Conservation (phyloP, 352 stramenopile genomes). For the Globisporangium cylindrosporum region DNA sequence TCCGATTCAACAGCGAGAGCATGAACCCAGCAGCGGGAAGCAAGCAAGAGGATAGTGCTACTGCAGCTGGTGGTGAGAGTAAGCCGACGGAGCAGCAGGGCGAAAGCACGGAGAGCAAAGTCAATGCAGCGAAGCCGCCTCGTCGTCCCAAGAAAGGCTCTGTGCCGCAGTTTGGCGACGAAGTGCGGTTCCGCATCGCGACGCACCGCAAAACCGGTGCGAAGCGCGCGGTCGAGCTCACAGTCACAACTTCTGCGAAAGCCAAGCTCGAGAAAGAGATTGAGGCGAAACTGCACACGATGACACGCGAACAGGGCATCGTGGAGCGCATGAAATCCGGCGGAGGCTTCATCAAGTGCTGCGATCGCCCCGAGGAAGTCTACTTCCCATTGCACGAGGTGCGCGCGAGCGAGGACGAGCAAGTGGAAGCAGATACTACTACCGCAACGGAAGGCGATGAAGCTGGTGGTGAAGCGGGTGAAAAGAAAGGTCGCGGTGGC, state of each 20-base stretch:
- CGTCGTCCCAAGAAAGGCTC: conserved; percentile 12
- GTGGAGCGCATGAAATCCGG: conserved; percentile 58
- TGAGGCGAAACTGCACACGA: conserved; percentile 50
- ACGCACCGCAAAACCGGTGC: conserved; percentile 62
- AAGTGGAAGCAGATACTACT: neutral
- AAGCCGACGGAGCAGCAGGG: conserved; percentile 7
- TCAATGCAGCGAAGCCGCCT: conserved; percentile 6
- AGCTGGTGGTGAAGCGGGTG: neutral
- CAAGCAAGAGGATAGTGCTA: conserved; percentile 10
- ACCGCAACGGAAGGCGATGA: conserved; percentile 19
- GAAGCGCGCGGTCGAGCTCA: conserved; percentile 67
- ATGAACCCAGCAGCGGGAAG: conserved; percentile 12
- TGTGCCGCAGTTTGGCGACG: conserved; percentile 59
- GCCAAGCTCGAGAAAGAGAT: conserved; percentile 72
- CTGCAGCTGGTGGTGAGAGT: neutral
- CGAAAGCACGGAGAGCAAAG: neutral
- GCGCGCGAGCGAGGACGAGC: conserved; percentile 24
- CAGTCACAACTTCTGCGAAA: conserved; percentile 48
- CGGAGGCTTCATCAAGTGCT: conserved; percentile 73
- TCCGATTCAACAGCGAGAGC: conserved; percentile 64
- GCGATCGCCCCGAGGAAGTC: conserved; percentile 58
- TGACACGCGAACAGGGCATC: conserved; percentile 57
- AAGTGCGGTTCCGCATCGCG: conserved; percentile 71
- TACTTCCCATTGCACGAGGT: conserved; percentile 76
- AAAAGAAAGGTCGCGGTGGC: conserved; percentile 10